Evolutionary conservation across 139 green algal genomes (phyloP).

Genomic region (Micractinium sp.): DNA sequence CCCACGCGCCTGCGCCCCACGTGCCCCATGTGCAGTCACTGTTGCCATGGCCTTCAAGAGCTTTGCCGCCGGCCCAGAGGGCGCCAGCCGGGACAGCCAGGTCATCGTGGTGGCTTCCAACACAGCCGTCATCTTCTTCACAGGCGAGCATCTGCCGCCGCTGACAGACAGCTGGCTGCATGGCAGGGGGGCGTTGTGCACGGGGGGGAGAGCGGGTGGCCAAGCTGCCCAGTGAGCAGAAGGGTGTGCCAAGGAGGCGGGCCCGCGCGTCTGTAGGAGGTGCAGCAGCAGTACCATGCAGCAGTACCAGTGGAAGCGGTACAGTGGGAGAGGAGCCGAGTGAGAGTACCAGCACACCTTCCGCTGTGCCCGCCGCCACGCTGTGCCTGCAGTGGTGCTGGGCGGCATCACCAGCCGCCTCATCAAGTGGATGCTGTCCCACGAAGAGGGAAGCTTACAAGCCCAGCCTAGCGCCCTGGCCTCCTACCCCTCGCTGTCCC

Average conservation of each 20-base stretch:
- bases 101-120: slow-evolving; percentile 23
- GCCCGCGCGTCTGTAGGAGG: too few species aligned
- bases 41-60: slow-evolving; percentile 78
- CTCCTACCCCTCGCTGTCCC: background rate
- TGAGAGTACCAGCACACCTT: too few species aligned
- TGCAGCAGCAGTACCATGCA: too few species aligned
- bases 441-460: background rate
- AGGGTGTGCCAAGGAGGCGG: too few species aligned
- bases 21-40: slow-evolving; percentile 52
- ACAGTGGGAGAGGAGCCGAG: too few species aligned
- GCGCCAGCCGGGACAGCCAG: slow-evolving; percentile 10
- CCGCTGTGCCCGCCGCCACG: background rate
- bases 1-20: background rate
- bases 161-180: too few species aligned
- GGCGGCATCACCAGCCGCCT: slow-evolving; percentile 14
- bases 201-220: too few species aligned
- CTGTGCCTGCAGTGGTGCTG: background rate
- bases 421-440: background rate
- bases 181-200: too few species aligned
- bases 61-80: slow-evolving; percentile 55
- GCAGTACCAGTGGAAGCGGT: too few species aligned
- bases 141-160: too few species aligned
- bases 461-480: background rate
- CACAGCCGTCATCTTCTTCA: slow-evolving; percentile 18
- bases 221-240: too few species aligned